Evolutionary conservation across 129 eudicot genomes (phyloP), one percentile per base, ranked within the genome.

Genomic region (Helianthus tuberosus): DNA sequence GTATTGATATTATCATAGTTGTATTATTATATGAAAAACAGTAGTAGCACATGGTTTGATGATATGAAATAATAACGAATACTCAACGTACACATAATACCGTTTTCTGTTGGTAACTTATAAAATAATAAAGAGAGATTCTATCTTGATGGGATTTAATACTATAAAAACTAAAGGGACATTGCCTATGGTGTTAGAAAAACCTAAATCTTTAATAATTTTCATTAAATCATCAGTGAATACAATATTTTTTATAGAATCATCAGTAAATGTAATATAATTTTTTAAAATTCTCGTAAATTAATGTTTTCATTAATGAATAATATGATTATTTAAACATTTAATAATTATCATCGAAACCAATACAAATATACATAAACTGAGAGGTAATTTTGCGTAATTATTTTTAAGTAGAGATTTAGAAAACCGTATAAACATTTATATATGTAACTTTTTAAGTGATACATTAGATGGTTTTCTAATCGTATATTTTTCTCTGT

Each of bases 21-120:
- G 47, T 17, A 67, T 67, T 17, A 67, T 67, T 55, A 57, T 59
- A 46, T 27, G 41, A 16, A 46, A 75, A 76, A 55, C 80, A 66
- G 74, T 67, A 67, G 74, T 11, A 44, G 68, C 80, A 76, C 80
- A 76, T 76, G 80, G 69, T 68, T 29, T 58, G 75, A 68, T 15
- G 38, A 67, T 44, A 57, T 57, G 36, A 17, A 49, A 35, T 51
- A 25, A 66, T 58, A 66, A 75, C 13, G 43, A 76, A 76, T 44
- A 46, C n/a, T 55, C 66, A 76, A 55, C 67, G 17, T 66, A 46
- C 68, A 75, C 62, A 15, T 15, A 14, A 66, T 57, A 66, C 75
- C 69, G 75, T 68, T 77, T 77, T 68, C 69, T 58, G 81, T 77
- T 77, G 75, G 20, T 59, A 15, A 8, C 52, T 77, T 35, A 3